These are phyloP conservation scores for Cladosporium phlei DNA, from an alignment of 2,329 filamentous ascomycete genomes.

Conservation along the genomic window DNA sequence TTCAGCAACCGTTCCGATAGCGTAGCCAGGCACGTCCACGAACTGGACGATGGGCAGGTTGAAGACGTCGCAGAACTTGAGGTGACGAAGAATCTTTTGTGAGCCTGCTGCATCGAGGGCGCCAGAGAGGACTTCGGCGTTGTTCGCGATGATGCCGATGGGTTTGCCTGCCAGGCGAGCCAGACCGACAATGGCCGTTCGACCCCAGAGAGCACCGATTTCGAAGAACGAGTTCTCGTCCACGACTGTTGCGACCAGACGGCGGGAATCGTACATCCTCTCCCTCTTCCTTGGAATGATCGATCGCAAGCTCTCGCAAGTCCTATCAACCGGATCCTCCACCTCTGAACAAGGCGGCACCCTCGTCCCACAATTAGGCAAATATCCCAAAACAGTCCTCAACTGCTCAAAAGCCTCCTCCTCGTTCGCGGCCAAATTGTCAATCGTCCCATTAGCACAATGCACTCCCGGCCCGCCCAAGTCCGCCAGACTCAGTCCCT, in stretches of 20 bases:
- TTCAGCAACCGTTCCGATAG: conserved; percentile 60
- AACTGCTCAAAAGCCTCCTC: conserved; percentile 59
- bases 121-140: conserved; percentile 55
- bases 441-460: conserved; percentile 62
- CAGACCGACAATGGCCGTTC: conserved; percentile 57
- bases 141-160: conserved; percentile 56
- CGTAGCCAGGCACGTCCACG: conserved; percentile 59
- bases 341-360: conserved; percentile 45
- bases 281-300: conserved; percentile 55
- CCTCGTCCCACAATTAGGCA: conserved; percentile 55
- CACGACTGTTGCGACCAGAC: conserved; percentile 54
- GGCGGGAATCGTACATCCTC: conserved; percentile 57
- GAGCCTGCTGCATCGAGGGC: conserved; percentile 57
- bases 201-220: conserved; percentile 60
- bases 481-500: conserved; percentile 55
- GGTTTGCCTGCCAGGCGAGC: conserved; percentile 54
- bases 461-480: conserved; percentile 59
- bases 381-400: conserved; percentile 51
- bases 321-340: conserved; percentile 48
- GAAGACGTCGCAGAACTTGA: conserved; percentile 62
- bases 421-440: conserved; percentile 59
- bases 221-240: conserved; percentile 58
- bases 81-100: conserved; percentile 56
- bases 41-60: conserved; percentile 62
- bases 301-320: conserved; percentile 47